Evolutionary conservation across 441 rosid genomes (phyloP).

Genomic region (Aquilaria agallochum): DNA sequence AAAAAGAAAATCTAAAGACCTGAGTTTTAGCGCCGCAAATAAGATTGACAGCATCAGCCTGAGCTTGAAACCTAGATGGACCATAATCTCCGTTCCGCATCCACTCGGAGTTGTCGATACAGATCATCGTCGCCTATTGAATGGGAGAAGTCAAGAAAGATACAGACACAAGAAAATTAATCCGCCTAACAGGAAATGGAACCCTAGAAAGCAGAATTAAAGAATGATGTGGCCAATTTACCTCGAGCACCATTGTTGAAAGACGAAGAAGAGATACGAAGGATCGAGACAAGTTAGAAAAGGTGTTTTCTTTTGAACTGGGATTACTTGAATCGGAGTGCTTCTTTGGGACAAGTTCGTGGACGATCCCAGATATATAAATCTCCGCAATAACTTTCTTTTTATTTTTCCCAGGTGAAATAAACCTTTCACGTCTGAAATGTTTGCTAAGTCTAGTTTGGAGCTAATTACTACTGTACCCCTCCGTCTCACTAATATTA

Average conservation of each 20-base stretch:
- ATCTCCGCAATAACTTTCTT: too few relatives aligned
- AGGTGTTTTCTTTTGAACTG: too few relatives aligned
- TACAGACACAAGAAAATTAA: not conserved
- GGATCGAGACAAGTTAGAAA: constrained; percentile 3
- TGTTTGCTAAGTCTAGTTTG: too few relatives aligned
- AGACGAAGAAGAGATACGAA: not conserved
- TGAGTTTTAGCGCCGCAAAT: constrained; percentile 93
- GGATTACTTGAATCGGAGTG: too few relatives aligned
- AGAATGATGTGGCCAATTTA: constrained; percentile 14
- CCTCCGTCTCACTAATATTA: too few relatives aligned
- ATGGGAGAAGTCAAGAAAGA: not conserved
- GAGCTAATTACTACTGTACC: too few relatives aligned
- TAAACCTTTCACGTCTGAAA: too few relatives aligned
- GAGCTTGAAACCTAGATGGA: constrained; percentile 82
- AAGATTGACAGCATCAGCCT: constrained; percentile 84
- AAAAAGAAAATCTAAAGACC: constrained; percentile 23
- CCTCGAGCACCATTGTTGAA: constrained; percentile 88
- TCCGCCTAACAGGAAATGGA: not conserved
- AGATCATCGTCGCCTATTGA: constrained; percentile 87
- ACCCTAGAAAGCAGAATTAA: not conserved
- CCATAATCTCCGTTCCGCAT: constrained; percentile 96
- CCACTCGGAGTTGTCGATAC: constrained; percentile 97
- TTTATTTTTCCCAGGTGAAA: too few relatives aligned
- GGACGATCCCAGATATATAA: too few relatives aligned
- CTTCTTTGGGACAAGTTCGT: too few relatives aligned